Evolutionary conservation across 495 filamentous ascomycete genomes (phyloP).

Genomic region (Aspergillus haitiensis): DNA sequence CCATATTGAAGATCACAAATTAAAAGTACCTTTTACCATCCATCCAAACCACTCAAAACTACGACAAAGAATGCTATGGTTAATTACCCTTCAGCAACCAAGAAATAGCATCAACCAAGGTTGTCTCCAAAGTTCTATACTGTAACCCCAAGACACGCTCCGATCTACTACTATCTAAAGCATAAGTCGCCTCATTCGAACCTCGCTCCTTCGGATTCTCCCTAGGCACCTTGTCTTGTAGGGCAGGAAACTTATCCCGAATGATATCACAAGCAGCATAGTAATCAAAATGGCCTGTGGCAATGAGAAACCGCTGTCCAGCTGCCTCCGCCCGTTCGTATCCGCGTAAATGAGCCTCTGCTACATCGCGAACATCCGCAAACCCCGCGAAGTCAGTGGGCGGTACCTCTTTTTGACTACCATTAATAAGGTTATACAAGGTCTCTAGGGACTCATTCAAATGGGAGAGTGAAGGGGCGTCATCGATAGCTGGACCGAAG

Average conservation of each 20-base stretch:
- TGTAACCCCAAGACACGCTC: neutral
- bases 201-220: neutral
- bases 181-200: neutral
- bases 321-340: neutral
- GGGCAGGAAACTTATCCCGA: neutral
- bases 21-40: too few relatives aligned
- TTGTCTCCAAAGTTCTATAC: neutral
- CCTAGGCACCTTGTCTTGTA: neutral
- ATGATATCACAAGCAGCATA: neutral
- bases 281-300: neutral
- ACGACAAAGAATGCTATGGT: too few relatives aligned
- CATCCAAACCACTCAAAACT: too few relatives aligned
- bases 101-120: neutral
- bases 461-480: neutral
- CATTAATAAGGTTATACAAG: neutral
- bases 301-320: constrained; percentile 1
- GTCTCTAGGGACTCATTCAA: neutral
- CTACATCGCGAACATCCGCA: constrained; percentile 2
- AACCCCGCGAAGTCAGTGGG: neutral
- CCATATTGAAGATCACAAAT: too few relatives aligned
- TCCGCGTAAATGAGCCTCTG: neutral
- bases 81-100: too few relatives aligned
- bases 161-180: neutral
- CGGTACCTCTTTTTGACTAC: neutral
- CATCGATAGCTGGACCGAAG: neutral